phyloP scores from a whole-genome alignment of 306 rosid genomes.

The Canavalia gladiata region DNA sequence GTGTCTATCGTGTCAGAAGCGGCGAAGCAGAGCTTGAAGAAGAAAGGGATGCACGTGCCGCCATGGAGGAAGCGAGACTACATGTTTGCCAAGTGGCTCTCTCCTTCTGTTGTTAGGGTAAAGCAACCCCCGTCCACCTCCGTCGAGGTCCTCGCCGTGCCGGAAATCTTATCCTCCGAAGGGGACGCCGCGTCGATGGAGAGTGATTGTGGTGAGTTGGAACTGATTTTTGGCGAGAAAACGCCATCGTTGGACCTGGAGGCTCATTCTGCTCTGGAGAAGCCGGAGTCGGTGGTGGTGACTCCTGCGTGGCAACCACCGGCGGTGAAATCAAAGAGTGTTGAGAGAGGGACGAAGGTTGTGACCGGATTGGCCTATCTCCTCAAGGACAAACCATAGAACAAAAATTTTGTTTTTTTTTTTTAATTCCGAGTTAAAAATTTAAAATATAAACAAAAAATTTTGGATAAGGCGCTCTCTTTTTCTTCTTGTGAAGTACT shows the following conservation, averaged over 20 bases:
- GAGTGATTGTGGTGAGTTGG: slow-evolving; percentile 71
- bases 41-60: slow-evolving; percentile 96
- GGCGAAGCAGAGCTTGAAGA: slow-evolving; percentile 85
- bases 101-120: slow-evolving; percentile 52
- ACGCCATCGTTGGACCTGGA: slow-evolving; percentile 27
- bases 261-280: slow-evolving; percentile 14
- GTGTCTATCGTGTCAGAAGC: slow-evolving; percentile 84
- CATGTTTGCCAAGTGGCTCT: slow-evolving; percentile 94
- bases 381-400: slow-evolving; percentile 77
- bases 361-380: slow-evolving; percentile 97
- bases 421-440: slow-evolving; percentile 42
- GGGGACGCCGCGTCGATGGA: slow-evolving; percentile 29
- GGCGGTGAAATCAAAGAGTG: slow-evolving; percentile 85
- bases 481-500: not conserved
- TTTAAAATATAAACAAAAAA: slow-evolving; percentile 36
- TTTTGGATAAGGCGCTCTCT: slow-evolving; percentile 21
- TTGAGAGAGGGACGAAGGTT: slow-evolving; percentile 76
- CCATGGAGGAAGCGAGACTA: slow-evolving; percentile 97
- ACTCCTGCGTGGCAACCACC: slow-evolving; percentile 78
- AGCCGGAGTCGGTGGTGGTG: slow-evolving; percentile 16
- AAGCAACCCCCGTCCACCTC: slow-evolving; percentile 35
- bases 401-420: slow-evolving; percentile 52
- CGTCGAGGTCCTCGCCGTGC: slow-evolving; percentile 14
- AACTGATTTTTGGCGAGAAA: slow-evolving; percentile 79
- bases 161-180: not conserved